Base-by-base conservation (phyloP, 2,329 filamentous ascomycete genomes). In the Neonectria faginata region DNA sequence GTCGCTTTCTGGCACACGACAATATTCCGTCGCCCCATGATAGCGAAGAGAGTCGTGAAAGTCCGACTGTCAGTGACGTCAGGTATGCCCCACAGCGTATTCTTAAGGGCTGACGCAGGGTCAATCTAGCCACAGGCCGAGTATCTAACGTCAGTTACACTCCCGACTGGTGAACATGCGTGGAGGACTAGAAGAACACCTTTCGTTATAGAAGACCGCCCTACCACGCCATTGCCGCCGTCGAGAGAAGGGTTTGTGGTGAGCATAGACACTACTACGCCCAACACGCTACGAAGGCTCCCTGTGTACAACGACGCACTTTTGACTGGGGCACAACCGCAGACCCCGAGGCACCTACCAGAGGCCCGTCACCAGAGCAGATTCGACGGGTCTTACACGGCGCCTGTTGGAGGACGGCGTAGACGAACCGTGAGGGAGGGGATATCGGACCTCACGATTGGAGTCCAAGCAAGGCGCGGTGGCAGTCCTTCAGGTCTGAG, bases 401-500 rank as follows among this genome's bases (percentile, higher is more conserved):
- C 66, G 18, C 69, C 71, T 20, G 68, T 45, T 44, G 60, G 64
- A 57, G 57, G 52, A 39, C 62, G 59, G 53, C 67, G 56, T 16
- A 53, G n/a, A 22, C 63, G 50, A 44, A 47, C 22, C 14, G 55
- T 54, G 31, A 45, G 33, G 42, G 55, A 55, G 48, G 51, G 44
- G 14, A 64, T 47, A 16, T 45, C 54, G 2, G 29, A 50, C 10
- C 25, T 25, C 25, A 25, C 25, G 5, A 25, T 25, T 25, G 25
- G 25, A 25, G 25, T 25, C 25, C 25, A 25, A 25, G 57, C 57
- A 33, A 70, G 74, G 52, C 75, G 74, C 57, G 73, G 71, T 36
- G 71, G 67, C 25, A 82, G 79, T 33, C 80, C 81, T 3, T 57
- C 67, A 33, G 80, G 80, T n/a, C 64, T 84, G 55, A 73, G 74